Evolutionary conservation across 768 basidiomycete genomes (phyloP).

Genomic region (Lyophyllum semitale): DNA sequence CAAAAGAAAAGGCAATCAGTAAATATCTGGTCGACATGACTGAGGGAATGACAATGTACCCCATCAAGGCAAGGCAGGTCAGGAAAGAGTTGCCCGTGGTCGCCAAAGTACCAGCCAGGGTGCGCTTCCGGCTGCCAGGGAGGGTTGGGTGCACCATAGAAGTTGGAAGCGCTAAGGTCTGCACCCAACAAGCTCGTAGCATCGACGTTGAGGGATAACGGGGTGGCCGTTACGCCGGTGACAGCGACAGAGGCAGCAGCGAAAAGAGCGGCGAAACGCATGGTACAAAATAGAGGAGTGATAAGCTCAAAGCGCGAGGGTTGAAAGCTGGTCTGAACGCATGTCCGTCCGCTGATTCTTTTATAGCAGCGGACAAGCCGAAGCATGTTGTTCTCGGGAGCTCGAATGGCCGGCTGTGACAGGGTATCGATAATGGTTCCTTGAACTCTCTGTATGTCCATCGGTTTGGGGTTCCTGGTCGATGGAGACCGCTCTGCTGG

Average conservation of each 20-base stretch:
- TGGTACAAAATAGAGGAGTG: background rate
- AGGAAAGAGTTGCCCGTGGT: slow-evolving; percentile 26
- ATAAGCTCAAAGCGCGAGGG: slow-evolving; percentile 1
- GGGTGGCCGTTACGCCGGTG: slow-evolving; percentile 20
- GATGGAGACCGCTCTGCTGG: background rate
- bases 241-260: slow-evolving; percentile 22
- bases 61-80: slow-evolving; percentile 32
- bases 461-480: background rate
- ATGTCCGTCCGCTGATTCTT: slow-evolving; percentile 6
- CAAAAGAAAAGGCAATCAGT: background rate
- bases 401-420: slow-evolving; percentile 4
- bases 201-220: slow-evolving; percentile 16
- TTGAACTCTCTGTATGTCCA: background rate
- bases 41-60: slow-evolving; percentile 11
- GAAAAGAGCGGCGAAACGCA: slow-evolving; percentile 33
- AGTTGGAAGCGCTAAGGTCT: slow-evolving; percentile 31
- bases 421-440: background rate
- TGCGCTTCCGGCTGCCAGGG: slow-evolving; percentile 34
- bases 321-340: slow-evolving; percentile 1
- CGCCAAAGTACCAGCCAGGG: slow-evolving; percentile 48
- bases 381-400: background rate
- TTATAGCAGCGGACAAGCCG: slow-evolving; percentile 9
- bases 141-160: slow-evolving; percentile 39
- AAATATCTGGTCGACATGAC: background rate
- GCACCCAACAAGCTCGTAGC: slow-evolving; percentile 18